Base-by-base conservation (phyloP, 352 stramenopile species). In the Aphanomyces stellatus region DNA sequence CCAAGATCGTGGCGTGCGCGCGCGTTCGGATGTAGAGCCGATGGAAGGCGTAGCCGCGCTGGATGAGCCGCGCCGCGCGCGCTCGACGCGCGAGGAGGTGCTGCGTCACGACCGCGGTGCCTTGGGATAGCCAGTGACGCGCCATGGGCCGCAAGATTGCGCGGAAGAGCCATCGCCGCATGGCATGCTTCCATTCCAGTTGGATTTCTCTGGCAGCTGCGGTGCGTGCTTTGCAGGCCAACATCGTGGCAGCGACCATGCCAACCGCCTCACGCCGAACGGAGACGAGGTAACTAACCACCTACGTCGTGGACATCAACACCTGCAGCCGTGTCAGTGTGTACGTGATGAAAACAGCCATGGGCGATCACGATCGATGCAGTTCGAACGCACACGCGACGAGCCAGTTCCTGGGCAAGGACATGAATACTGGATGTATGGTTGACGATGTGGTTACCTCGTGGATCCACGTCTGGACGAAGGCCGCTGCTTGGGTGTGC, bases 101-200 rank as follows among this genome's bases (percentile, higher is more conserved):
- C n/a, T 57, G 49, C 19, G 33, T 57, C 17, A n/a, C 25, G 19
- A 40, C 1, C 5, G 6, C 19, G 25, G 25, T 33, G 25, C 25
- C 49, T 13, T 37, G 25, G 19, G 15, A 15, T 1, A 57, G 22
- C 49, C 49, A 57, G 17, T 7, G 7, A 19, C 22, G 22, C 30
- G n/a, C 25, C 6, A 57, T 4, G 11, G 49, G 49, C 17, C 49
- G 27, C 30, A 57, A 57, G n/a, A 57, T 24, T 7, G 13, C 17
- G n/a, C 49, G 25, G 27, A 57, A 57, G 49, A 19, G 49, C 49
- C 49, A 57, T 57, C 49, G 49, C 13, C 49, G 49, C 25, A 51
- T 24, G 11, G 19, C 15, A 30, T 57, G n/a, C n/a, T 30, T 22
- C 49, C 25, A 51, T 22, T 51, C 22, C 49, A 57, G 17, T 35